A percentile compares a stretch with the other conserved stretches of the same genome.
Conservation (phyloP, 139 green algal species). For the Coelastrella sp. region DNA sequence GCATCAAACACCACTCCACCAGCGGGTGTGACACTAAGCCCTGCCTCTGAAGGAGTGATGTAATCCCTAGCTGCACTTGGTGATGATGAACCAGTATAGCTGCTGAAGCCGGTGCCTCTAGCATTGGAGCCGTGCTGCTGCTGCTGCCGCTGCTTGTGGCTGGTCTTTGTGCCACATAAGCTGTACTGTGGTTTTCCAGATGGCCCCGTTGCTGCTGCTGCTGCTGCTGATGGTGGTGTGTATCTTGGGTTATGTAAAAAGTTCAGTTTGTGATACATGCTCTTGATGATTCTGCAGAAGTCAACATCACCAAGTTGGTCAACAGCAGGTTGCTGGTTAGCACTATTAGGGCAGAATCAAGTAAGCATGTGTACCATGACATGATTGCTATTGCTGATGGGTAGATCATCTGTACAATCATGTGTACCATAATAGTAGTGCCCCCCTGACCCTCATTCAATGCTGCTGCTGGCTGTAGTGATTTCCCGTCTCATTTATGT, state of each 20-base stretch:
- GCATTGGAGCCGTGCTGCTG: not conserved
- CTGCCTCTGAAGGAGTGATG: not conserved
- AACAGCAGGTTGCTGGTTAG: too few relatives aligned
- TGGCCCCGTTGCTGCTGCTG: not conserved
- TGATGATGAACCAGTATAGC: not conserved
- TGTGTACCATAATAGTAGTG: too few relatives aligned
- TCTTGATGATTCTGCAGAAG: conserved; percentile 73
- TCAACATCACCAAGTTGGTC: too few relatives aligned
- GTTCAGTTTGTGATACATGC: conserved; percentile 75
- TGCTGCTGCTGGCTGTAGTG: too few relatives aligned
- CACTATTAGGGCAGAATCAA: too few relatives aligned
- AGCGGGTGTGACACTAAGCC: conserved; percentile 63
- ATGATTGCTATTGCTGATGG: too few relatives aligned
- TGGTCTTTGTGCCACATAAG: not conserved
- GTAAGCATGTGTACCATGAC: too few relatives aligned
- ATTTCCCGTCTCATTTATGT: too few relatives aligned
- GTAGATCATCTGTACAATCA: too few relatives aligned
- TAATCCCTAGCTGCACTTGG: not conserved
- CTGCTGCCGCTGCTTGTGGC: not conserved
- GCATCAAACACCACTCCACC: conserved; percentile 66
- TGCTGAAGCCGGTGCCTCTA: conserved; percentile 18
- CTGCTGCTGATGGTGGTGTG: conserved; percentile 47
- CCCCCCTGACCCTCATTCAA: too few relatives aligned
- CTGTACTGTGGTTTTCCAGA: not conserved
- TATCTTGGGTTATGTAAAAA: conserved; percentile 80